Base-by-base conservation (phyloP, 1,284 basidiomycete species). In the Microbotryum intermedium region DNA sequence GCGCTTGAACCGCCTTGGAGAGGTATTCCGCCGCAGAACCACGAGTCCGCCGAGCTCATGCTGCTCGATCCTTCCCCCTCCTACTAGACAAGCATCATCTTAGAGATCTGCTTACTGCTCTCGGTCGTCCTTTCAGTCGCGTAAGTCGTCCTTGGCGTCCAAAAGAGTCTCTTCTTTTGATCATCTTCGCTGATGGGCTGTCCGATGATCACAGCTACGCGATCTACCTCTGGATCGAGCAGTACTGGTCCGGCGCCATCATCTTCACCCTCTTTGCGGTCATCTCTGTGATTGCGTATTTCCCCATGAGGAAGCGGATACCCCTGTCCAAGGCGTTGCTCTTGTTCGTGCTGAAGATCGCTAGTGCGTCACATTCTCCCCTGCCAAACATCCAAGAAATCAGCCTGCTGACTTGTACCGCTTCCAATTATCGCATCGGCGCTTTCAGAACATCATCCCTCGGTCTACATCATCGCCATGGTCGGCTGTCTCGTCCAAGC, bases 381-480 rank as follows among this genome's bases (percentile, higher is more conserved):
- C 29, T 6, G 18, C 29, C 21, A 23, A 25, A 23, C 50, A 0
- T 54, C 23, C 21, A 13, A 18, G 23, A 28, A n/a, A 23, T 28
- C 10, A 25, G 25, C 30, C 3, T 25, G 29, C 44, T 55, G 53
- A 30, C 49, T 50, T 28, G 6, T 30, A 18, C 29, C 21, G 26
- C 43, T 16, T 18, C 25, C n/a, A n/a, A n/a, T n/a, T n/a, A n/a
- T 28, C 39, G 13, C 26, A 16, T 20, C n/a, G 13, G 28, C 20
- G 13, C 30, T 55, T 26, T 26, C 86, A 49, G 90, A 90, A 71
- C 85, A 88, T 69, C 87, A 91, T 74, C 82, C 80, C 59, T 84
- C 83, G 50, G 87, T 90, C 26, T 91, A 88, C 71, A 76, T 83
- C n/a, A 85, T 90, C 18, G 86, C 85, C 1, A 81, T 92, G 66